Evolutionary conservation across 805 yeast genomes (phyloP).

Genomic region (Monosporozyma unispora): DNA sequence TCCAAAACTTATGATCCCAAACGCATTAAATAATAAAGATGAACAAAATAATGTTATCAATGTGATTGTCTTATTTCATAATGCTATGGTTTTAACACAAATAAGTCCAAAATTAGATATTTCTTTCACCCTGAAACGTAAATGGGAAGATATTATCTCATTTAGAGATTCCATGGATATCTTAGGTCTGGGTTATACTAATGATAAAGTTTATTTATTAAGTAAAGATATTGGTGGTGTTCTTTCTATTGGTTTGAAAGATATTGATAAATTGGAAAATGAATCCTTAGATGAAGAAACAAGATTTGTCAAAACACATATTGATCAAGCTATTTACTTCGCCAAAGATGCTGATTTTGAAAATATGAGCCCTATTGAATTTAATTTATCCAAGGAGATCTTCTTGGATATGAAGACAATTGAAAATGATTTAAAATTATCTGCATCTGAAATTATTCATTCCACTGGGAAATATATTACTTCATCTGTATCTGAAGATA

Average conservation of each 20-base stretch:
- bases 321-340: constrained; percentile 73
- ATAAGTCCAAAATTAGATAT: constrained; percentile 34
- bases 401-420: constrained; percentile 38
- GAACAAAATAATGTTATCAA: constrained; percentile 23
- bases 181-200: constrained; percentile 52
- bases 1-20: constrained; percentile 13
- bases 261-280: constrained; percentile 11
- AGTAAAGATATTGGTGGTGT: constrained; percentile 49
- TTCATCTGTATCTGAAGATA: constrained; percentile 32
- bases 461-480: constrained; percentile 53
- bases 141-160: constrained; percentile 76
- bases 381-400: constrained; percentile 37
- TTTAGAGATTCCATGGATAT: constrained; percentile 46
- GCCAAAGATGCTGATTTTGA: constrained; percentile 32
- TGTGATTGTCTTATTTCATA: constrained; percentile 50
- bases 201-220: constrained; percentile 37
- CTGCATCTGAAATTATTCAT: constrained; percentile 47
- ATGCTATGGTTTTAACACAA: constrained; percentile 60
- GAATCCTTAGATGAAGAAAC: constrained; percentile 15
- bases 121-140: constrained; percentile 30
- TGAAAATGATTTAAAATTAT: constrained; percentile 41
- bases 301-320: constrained; percentile 53
- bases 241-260: constrained; percentile 43
- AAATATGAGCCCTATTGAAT: constrained; percentile 39
- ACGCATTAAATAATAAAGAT: constrained; percentile 7